Evolutionary conservation across 148 eudicot species (phyloP).

Genomic region (Rhododendron henanense): DNA sequence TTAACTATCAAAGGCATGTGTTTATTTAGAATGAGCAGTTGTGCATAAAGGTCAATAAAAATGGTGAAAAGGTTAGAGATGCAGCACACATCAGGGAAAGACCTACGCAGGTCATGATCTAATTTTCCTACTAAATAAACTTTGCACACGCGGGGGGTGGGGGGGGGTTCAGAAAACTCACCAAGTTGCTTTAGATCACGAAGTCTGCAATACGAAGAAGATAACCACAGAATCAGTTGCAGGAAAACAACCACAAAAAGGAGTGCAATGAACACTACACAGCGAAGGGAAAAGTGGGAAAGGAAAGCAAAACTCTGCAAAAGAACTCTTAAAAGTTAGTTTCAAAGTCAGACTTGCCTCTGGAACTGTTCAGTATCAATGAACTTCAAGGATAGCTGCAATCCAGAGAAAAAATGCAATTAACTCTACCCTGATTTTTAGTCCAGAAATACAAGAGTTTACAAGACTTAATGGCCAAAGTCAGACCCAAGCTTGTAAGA

Average conservation of each 20-base stretch:
- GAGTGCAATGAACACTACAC: background rate
- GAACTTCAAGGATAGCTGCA: no score
- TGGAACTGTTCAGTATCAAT: no score
- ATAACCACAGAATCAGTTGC: slow-evolving; percentile 8
- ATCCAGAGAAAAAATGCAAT: no score
- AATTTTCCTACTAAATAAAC: background rate
- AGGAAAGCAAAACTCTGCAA: background rate
- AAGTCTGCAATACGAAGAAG: slow-evolving; percentile 37
- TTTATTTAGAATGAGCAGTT: no score
- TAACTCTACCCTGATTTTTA: background rate
- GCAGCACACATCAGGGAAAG: background rate
- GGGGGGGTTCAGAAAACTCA: slow-evolving; percentile 10
- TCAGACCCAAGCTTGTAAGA: background rate
- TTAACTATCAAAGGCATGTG: no score
- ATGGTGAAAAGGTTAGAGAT: background rate
- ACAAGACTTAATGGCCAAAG: background rate
- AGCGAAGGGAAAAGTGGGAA: background rate
- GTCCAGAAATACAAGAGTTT: background rate
- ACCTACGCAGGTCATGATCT: background rate
- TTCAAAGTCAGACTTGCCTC: no score
- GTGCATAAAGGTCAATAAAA: no score
- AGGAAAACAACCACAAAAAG: background rate
- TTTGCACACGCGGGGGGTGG: background rate
- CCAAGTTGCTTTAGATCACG: slow-evolving; percentile 77
- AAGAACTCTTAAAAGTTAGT: background rate